Evolutionary conservation across 2,329 filamentous ascomycete genomes (phyloP), one percentile per base, ranked within the genome.

Genomic region (Cryphonectria nitschkei): DNA sequence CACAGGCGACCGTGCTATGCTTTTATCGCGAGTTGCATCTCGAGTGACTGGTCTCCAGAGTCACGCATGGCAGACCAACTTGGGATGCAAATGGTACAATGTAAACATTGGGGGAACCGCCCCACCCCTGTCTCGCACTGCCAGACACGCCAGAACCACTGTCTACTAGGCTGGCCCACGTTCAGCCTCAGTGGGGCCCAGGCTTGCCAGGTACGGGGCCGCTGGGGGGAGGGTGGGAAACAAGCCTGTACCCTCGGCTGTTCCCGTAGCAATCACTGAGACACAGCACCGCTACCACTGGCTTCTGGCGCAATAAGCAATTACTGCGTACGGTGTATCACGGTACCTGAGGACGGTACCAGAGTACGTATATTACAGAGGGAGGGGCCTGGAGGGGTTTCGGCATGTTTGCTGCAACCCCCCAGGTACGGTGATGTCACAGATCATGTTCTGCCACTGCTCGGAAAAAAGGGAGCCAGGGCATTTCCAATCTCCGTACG

Each of bases 171-270:
- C 26, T 58, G 22, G 32, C 37, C 64, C 52, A 50, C 26, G 34
- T 58, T 67, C 65, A 67, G 65, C 65, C 65, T 58, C 65, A 67
- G 65, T 67, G 65, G 65, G 29, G 58, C 4, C 34, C 34, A 39
- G 58, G 22, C 22, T 13, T 19, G 32, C 58, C 58, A 39, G 58
- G 22, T 39, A 39, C 58, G 32, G 58, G 58, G 58, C 8, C 1
- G 37, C 37, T 39, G 37, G 37, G 37, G 34, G 37, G 37, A 34
- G 34, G 34, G 34, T 34, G 34, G 37, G 16, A 60, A 22, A 22
- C 58, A 41, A 46, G 61, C 61, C 61, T 43, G 22, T 19, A 39
- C 11, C 50, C n/a, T 54, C 64, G 29, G 64, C 61, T 64, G 64
- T 65, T 65, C 29, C 46, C 64, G 64, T 65, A 50, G 64, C 46